A percentile compares a stretch with the other conserved stretches of the same genome.
Conservation (phyloP, 495 filamentous ascomycete genomes). For the Xylaria longipes region DNA sequence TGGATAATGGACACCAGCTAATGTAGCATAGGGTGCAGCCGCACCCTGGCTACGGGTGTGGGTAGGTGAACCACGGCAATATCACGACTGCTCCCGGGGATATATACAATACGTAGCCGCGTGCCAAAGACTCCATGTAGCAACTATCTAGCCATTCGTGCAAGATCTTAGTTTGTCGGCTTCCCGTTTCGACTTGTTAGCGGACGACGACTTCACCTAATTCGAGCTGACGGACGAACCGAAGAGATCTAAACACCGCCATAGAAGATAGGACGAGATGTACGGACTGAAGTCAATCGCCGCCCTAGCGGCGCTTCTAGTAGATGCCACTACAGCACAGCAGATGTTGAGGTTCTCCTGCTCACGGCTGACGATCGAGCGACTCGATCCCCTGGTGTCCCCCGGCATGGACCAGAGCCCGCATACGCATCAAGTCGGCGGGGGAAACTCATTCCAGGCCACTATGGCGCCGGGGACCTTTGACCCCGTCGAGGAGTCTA, state of each 20-base stretch:
- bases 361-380: slow-evolving; percentile 36
- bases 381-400: slow-evolving; percentile 36
- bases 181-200: neutral
- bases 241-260: neutral
- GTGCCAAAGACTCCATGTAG: neutral
- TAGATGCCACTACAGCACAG: slow-evolving; percentile 45
- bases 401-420: slow-evolving; percentile 39
- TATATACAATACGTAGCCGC: neutral
- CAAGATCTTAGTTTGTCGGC: neutral
- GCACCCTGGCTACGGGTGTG: neutral
- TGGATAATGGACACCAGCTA: neutral
- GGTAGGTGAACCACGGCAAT: neutral
- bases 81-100: neutral
- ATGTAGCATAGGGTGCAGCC: neutral
- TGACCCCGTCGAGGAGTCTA: slow-evolving; percentile 36
- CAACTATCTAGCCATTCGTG: neutral
- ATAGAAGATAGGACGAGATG: slow-evolving; percentile 44
- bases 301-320: slow-evolving; percentile 49
- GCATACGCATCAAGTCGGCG: slow-evolving; percentile 51
- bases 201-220: neutral
- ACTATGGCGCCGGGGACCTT: slow-evolving; percentile 38
- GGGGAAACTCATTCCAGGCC: slow-evolving; percentile 46
- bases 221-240: neutral
- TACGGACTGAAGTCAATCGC: slow-evolving; percentile 48
- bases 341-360: slow-evolving; percentile 52